These are phyloP conservation scores for Coniferiporia sulphurascens DNA, from an alignment of 1,284 basidiomycete genomes.

Conservation along the genomic window DNA sequence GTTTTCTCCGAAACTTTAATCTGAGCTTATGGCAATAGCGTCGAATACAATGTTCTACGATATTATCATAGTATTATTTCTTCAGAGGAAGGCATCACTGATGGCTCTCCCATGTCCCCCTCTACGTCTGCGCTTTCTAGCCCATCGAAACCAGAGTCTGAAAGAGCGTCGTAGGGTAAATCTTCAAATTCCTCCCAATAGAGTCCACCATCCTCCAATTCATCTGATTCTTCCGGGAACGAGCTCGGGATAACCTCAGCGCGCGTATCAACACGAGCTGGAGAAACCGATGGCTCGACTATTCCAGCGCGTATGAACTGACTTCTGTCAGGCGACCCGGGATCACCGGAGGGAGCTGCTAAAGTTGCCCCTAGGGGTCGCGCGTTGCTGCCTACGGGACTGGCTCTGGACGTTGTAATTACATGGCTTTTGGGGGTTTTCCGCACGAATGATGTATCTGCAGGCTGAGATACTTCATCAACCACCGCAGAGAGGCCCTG, in stretches of 20 bases:
- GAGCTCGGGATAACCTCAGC: slow-evolving; percentile 11
- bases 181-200: slow-evolving; percentile 25
- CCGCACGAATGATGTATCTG: neutral
- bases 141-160: slow-evolving; percentile 19
- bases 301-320: neutral
- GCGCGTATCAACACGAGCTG: neutral
- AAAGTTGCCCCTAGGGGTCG: neutral
- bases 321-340: neutral
- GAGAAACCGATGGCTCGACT: neutral
- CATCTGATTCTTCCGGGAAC: slow-evolving; percentile 7
- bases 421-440: neutral
- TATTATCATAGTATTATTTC: neutral
- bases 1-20: too few relatives aligned
- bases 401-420: neutral
- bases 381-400: too few relatives aligned
- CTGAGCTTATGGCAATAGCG: too few relatives aligned
- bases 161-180: slow-evolving; percentile 18
- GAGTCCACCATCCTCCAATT: slow-evolving; percentile 19
- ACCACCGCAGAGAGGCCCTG: slow-evolving; percentile 44
- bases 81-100: neutral
- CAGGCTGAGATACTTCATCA: slow-evolving; percentile 2
- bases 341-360: neutral
- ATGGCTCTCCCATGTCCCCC: neutral
- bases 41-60: too few relatives aligned
- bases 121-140: slow-evolving; percentile 7